Conservation (phyloP, 1,139 yeast genomes). For the Kurtzmaniella quercitrusa region DNA sequence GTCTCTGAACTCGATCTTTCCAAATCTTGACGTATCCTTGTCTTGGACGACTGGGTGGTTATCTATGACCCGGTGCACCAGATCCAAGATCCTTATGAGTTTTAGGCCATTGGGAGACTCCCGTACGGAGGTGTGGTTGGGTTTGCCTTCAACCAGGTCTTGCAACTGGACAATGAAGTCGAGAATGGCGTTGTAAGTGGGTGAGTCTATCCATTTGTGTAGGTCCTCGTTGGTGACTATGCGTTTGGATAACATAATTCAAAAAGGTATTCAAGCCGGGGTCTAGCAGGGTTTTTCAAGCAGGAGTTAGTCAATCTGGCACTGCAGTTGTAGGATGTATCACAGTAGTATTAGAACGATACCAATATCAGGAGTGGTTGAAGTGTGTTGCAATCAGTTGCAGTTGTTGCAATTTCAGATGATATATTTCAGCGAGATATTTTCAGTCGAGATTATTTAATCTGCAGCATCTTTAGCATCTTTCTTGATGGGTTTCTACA, state of each 20-base stretch:
- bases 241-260: conserved; percentile 19
- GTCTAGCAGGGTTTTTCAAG: no score
- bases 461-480: background rate
- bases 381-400: no score
- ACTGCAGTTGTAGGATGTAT: no score
- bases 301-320: no score
- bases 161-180: conserved; percentile 59
- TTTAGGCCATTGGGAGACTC: conserved; percentile 26
- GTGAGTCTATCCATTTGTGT: conserved; percentile 54
- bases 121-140: conserved; percentile 40
- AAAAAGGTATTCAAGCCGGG: no score
- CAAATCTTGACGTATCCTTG: conserved; percentile 74
- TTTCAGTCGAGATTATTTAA: no score
- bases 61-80: conserved; percentile 42
- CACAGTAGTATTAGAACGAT: no score
- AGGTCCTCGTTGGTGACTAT: conserved; percentile 61
- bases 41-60: conserved; percentile 66
- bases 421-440: no score
- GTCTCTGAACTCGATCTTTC: conserved; percentile 82
- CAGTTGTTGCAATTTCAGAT: no score
- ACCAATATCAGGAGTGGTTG: no score
- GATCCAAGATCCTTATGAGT: conserved; percentile 18
- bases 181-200: conserved; percentile 47
- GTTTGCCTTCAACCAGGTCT: conserved; percentile 61
- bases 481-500: background rate